These are phyloP conservation scores for Quercus tomentella DNA, from an alignment of 331 rosid species.

Conservation along the genomic window DNA sequence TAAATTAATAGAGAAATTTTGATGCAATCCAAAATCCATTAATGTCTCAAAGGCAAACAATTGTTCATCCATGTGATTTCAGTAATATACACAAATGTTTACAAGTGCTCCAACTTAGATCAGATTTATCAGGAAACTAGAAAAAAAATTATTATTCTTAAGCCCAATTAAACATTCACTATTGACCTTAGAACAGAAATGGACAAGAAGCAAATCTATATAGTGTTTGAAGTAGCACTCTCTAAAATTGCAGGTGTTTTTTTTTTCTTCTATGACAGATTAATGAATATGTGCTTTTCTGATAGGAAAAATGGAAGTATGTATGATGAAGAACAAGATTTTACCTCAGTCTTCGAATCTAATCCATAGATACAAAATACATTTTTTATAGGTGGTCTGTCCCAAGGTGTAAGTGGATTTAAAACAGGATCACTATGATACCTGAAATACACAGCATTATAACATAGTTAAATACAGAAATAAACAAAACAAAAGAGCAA, in stretches of 20 bases:
- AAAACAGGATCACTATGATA: constrained; percentile 79
- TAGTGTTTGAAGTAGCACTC: neutral
- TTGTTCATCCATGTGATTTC: neutral
- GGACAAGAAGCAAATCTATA: neutral
- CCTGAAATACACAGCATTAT: constrained; percentile 53
- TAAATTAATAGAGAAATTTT: neutral
- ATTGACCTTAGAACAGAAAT: neutral
- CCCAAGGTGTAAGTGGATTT: constrained; percentile 97
- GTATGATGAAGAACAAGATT: constrained; percentile 2
- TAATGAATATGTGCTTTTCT: neutral
- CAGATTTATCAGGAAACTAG: neutral
- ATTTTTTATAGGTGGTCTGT: constrained; percentile 90
- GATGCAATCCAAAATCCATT: neutral
- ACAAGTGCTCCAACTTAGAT: too few species aligned
- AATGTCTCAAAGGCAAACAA: neutral
- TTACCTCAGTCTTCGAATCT: constrained; percentile 88
- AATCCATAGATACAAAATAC: constrained; percentile 87
- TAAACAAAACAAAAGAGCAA: neutral
- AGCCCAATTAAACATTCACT: neutral
- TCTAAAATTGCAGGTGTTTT: neutral
- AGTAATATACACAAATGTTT: neutral
- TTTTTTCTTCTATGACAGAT: neutral
- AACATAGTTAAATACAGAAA: neutral
- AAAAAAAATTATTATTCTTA: neutral
- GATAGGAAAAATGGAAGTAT: neutral